Percentiles rank a stretch among this genome's conserved stretches.
These are phyloP conservation scores for Trifolium pratense DNA, from an alignment of 306 rosid genomes.

Conservation along the genomic window DNA sequence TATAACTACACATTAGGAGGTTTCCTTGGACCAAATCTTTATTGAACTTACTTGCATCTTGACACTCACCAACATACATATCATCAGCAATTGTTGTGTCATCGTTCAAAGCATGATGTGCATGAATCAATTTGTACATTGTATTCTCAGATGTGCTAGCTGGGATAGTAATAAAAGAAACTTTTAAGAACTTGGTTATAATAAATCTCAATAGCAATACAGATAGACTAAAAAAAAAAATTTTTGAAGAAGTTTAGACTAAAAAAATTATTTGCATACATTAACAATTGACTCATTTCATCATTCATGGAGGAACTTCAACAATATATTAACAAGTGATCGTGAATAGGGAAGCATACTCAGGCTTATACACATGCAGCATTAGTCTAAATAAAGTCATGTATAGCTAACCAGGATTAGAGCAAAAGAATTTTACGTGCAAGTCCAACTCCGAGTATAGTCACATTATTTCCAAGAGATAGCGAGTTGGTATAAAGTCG, in stretches of 20 bases:
- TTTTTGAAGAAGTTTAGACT: too few relatives aligned
- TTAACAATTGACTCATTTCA: conserved; percentile 7
- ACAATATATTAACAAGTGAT: not conserved
- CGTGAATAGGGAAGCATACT: not conserved
- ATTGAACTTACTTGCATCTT: conserved; percentile 69
- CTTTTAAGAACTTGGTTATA: not conserved
- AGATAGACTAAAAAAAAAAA: conserved; percentile 13
- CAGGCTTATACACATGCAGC: not conserved
- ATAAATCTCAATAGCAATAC: conserved; percentile 17
- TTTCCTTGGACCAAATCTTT: conserved; percentile 69
- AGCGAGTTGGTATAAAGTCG: conserved; percentile 79
- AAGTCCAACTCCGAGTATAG: conserved; percentile 86
- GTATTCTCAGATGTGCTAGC: conserved; percentile 68
- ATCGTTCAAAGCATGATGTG: conserved; percentile 75
- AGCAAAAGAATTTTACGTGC: conserved; percentile 71
- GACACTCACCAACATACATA: conserved; percentile 91
- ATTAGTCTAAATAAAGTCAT: conserved; percentile 21
- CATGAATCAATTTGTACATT: conserved; percentile 73
- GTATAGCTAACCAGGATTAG: conserved; percentile 32
- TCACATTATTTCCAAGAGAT: conserved; percentile 82
- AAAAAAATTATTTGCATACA: conserved; percentile 37
- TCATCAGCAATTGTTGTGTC: conserved; percentile 50
- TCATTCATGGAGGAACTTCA: not conserved
- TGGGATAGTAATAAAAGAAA: conserved; percentile 45
- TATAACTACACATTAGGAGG: conserved; percentile 88